Evolutionary conservation across 1,284 basidiomycete genomes (phyloP).

Genomic region (Trametes versicolor): DNA sequence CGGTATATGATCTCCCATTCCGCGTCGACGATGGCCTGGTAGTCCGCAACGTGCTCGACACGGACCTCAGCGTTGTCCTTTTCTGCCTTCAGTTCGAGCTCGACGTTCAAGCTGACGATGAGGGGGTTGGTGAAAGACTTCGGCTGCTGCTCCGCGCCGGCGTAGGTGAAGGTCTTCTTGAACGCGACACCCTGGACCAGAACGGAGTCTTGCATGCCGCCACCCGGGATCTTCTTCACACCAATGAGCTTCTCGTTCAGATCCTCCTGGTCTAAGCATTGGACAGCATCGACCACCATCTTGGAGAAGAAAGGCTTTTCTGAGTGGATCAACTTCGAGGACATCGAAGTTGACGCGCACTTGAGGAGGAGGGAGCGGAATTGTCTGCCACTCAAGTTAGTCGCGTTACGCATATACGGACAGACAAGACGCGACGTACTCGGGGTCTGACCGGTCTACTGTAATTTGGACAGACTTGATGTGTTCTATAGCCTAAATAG

Average conservation of each 20-base stretch:
- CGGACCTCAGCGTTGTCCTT: constrained; percentile 99
- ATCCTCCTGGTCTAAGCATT: constrained; percentile 92
- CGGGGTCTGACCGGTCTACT: constrained; percentile 91
- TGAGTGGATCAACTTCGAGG: constrained; percentile 98
- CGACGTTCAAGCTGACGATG: constrained; percentile 96
- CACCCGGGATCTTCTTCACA: constrained; percentile 99
- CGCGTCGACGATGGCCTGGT: constrained; percentile 99
- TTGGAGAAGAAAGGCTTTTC: constrained; percentile 99
- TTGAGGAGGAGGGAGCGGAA: constrained; percentile 96
- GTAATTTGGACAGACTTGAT: constrained; percentile 92
- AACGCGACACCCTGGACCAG: constrained; percentile 94
- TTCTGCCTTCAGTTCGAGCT: constrained; percentile 99
- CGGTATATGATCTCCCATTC: constrained; percentile 99
- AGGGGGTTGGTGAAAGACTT: constrained; percentile 93
- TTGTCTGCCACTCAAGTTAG: constrained; percentile 58
- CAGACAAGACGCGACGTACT: constrained; percentile 60
- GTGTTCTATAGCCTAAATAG: constrained; percentile 78
- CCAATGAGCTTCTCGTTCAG: constrained; percentile 97
- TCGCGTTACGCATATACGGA: neutral
- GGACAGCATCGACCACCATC: constrained; percentile 98
- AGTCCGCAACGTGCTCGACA: constrained; percentile 96
- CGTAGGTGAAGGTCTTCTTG: constrained; percentile 99
- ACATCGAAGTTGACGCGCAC: constrained; percentile 99
- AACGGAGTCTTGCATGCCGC: constrained; percentile 97
- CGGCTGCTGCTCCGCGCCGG: constrained; percentile 99